Evolutionary conservation across 1,284 basidiomycete species (phyloP).

Genomic region (Cryptococcus maquisensis): DNA sequence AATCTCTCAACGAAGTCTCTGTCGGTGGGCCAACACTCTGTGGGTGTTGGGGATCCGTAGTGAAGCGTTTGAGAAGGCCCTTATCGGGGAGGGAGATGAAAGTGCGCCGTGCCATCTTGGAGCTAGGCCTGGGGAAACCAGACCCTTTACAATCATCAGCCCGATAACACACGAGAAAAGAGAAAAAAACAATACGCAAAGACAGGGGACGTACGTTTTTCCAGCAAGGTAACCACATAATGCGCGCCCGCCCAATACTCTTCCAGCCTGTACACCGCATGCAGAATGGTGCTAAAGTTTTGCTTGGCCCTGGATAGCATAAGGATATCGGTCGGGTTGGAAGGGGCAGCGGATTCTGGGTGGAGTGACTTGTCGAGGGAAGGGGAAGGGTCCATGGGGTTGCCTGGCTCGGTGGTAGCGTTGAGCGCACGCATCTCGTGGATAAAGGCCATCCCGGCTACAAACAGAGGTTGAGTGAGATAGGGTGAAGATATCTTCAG

Average conservation of each 20-base stretch:
- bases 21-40: conserved; percentile 47
- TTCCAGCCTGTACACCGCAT: conserved; percentile 46
- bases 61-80: conserved; percentile 47
- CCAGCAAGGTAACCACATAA: conserved; percentile 41
- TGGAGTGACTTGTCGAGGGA: neutral
- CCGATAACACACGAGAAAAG: neutral
- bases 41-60: conserved; percentile 43
- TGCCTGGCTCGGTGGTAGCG: conserved; percentile 7
- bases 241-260: conserved; percentile 48
- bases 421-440: conserved; percentile 45
- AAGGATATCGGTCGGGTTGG: conserved; percentile 39
- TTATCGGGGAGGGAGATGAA: conserved; percentile 50
- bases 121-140: conserved; percentile 23
- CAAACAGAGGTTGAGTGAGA: conserved; percentile 23
- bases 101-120: conserved; percentile 29
- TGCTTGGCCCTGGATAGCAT: conserved; percentile 47
- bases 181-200: neutral
- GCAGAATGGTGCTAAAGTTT: conserved; percentile 42
- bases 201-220: conserved; percentile 34
- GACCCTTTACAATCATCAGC: conserved; percentile 17
- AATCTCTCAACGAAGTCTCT: conserved; percentile 46
- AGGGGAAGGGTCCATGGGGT: neutral
- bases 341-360: neutral
- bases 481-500: conserved; percentile 19
- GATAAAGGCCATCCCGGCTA: conserved; percentile 44